phyloP scores from a whole-genome alignment of 129 eudicot species.

The Erigeron canadensis region DNA sequence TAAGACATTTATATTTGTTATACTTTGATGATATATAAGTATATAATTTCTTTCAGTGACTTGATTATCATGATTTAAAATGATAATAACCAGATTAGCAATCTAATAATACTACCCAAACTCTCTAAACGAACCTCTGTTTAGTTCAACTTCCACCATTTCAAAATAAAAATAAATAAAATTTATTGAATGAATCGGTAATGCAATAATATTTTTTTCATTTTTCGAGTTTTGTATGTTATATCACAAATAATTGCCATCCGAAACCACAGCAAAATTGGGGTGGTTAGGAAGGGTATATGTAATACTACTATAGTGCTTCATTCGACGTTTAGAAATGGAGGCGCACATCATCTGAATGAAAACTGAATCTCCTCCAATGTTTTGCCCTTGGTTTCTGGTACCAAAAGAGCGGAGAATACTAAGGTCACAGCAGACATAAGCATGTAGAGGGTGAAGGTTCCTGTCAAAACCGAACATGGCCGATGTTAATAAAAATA shows the following conservation, averaged over 20 bases:
- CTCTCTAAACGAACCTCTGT: too few species aligned
- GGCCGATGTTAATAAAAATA: neutral
- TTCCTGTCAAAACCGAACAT: slow-evolving; percentile 42
- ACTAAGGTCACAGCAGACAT: slow-evolving; percentile 52
- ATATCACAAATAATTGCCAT: neutral
- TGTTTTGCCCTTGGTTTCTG: slow-evolving; percentile 93
- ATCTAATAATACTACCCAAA: too few species aligned
- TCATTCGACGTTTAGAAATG: neutral
- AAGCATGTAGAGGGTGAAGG: slow-evolving; percentile 66
- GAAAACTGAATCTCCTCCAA: slow-evolving; percentile 87
- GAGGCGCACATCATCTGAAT: slow-evolving; percentile 49
- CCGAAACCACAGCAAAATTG: neutral
- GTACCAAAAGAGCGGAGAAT: slow-evolving; percentile 63
- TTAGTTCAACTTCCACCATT: neutral
- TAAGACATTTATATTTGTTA: too few species aligned
- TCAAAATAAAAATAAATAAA: neutral
- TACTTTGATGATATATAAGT: too few species aligned
- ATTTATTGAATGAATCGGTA: neutral
- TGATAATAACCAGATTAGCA: too few species aligned
- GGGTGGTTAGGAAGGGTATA: neutral
- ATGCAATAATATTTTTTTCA: neutral
- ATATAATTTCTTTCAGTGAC: too few species aligned
- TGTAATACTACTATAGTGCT: too few species aligned
- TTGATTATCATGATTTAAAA: too few species aligned
- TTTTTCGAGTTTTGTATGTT: neutral